Base-by-base conservation (phyloP, 2,329 filamentous ascomycete species). In the Domatiomyces globalis region DNA sequence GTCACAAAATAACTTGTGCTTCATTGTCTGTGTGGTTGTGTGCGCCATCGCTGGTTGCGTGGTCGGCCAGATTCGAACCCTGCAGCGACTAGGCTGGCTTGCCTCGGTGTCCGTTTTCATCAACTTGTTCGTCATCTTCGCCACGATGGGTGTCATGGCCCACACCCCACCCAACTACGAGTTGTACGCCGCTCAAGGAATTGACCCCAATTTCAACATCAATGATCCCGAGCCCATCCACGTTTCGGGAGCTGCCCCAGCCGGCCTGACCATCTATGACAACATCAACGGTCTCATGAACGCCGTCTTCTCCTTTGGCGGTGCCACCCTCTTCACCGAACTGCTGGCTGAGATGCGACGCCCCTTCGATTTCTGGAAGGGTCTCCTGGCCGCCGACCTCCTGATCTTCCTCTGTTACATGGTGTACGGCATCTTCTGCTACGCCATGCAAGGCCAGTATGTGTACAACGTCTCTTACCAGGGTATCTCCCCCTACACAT, bases 261-360 rank as follows among this genome's bases (percentile, higher is more conserved):
- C 54, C 2, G 67, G 68, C 1, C 63, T 66, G 10, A 67, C 69
- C 12, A 71, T 78, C 45, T 61, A 66, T 17, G 72, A 67, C 25
- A 69, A 70, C 4, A 63, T 78, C 50, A 74, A 73, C 51, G 74
- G 74, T n/a, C 64, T 76, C 42, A 73, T 75, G 61, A 72, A 76
- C 46, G 73, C 70, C 8, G 76, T 80, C 4, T 77, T 74, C 49
- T 72, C 76, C 0, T 81, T 80, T 55, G 76, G 76, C n/a, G 78
- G 78, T 2, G 74, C 74, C 2, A 73, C 76, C 62, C 64, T 81
- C 6, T 81, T 80, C 60, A 70, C 72, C 27, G 75, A 78, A 49
- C 74, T 81, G 56, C 69, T 81, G 65, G 71, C 77, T 9, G 73
- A 76, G 54, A 75, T 75, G 73, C 65, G 67, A 25, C 65, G 68